Evolutionary conservation across 2,329 filamentous ascomycete species (phyloP).

Genomic region (Neonectria neomacrospora): DNA sequence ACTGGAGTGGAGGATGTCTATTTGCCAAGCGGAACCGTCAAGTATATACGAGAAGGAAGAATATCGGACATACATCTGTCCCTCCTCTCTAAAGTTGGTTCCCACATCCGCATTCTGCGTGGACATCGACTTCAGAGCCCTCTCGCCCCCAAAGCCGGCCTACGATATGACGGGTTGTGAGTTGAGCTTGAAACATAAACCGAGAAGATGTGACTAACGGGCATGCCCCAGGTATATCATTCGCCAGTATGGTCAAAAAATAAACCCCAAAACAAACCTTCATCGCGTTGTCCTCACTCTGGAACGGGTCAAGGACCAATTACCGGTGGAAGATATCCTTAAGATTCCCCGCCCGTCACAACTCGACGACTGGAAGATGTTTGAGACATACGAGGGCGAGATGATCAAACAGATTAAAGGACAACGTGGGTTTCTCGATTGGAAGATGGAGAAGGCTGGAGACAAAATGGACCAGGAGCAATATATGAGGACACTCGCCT

Average conservation of each 20-base stretch:
- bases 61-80: constrained; percentile 59
- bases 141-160: constrained; percentile 61
- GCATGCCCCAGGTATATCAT: constrained; percentile 57
- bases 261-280: constrained; percentile 44
- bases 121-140: constrained; percentile 62
- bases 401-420: constrained; percentile 54
- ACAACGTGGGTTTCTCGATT: constrained; percentile 53
- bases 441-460: constrained; percentile 51
- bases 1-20: constrained; percentile 61
- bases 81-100: constrained; percentile 61
- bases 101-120: constrained; percentile 62
- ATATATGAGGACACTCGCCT: constrained; percentile 43
- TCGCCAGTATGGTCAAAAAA: constrained; percentile 56
- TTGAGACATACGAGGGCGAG: constrained; percentile 58
- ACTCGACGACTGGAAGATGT: constrained; percentile 66
- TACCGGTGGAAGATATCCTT: constrained; percentile 54
- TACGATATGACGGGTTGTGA: constrained; percentile 69
- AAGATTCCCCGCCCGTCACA: constrained; percentile 64
- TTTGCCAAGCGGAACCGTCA: constrained; percentile 45
- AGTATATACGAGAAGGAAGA: constrained; percentile 59
- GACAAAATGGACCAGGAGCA: constrained; percentile 44
- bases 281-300: constrained; percentile 60
- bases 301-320: constrained; percentile 57
- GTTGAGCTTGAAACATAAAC: constrained; percentile 35
- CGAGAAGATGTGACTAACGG: constrained; percentile 14